Base-by-base conservation (phyloP, 1,284 basidiomycete genomes). In the Malassezia psittaci region DNA sequence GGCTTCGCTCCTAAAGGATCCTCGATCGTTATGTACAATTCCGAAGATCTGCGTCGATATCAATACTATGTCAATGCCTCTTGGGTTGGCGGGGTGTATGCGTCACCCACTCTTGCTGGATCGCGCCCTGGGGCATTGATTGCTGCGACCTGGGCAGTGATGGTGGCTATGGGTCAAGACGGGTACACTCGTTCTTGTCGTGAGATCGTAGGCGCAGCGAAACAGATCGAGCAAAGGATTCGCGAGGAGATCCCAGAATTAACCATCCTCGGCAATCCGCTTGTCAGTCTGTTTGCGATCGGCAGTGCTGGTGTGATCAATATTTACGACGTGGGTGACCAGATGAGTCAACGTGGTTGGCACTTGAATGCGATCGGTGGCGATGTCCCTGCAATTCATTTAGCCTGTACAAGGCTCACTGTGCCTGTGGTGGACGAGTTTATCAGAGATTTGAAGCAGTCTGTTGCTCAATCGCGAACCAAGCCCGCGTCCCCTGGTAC, bases 91-190 rank as follows among this genome's bases (percentile, higher is more conserved):
- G 74, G 74, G 34, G 72, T 75, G 11, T 75, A 75, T 47, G 67
- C 68, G 21, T 67, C 65, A 6, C 71, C 65, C 13, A 68, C 60
- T 6, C 68, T 65, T 8, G 51, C 51, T 15, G 68, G 58, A 13
- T 67, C 51, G 51, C 87, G 91, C 42, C 89, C 91, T 0, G 93
- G 93, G 9, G 84, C 89, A 0, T 78, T 96, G 55, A 87, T 98
- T 58, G 93, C 93, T 11, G 93, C 89, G 41, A 85, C 90, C 15
- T 98, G 91, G 90, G 90, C 93, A 3, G 89, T 89, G 1, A 84
- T 96, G 84, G 86, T 93, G 69, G 83, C 87, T 73, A 85, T 94
- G 78, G 93, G 93, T 29, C 80, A 84, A 57, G 81, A 86, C 83
- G 94, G 94, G 13, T 98, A 98, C 77, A 81, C 88, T n/a, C 79